Conservation (phyloP, 768 basidiomycete species). For the Rhodotorula paludigena region DNA sequence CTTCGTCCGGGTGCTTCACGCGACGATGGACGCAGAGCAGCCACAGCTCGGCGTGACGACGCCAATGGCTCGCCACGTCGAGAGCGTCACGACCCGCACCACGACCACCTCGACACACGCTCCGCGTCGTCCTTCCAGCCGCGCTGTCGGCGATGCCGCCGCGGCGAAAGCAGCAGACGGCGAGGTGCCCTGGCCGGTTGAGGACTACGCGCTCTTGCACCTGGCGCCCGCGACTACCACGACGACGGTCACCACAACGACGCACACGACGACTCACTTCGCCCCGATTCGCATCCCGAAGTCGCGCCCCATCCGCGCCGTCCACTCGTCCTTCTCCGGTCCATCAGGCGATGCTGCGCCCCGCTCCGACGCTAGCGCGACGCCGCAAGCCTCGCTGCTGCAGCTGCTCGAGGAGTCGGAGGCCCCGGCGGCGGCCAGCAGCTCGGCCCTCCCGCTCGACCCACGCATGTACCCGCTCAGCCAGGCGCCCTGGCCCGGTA, state of each 20-base stretch:
- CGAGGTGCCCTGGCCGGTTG: neutral
- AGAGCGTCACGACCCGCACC: neutral
- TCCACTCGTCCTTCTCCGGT: constrained; percentile 6
- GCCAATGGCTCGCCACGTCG: neutral
- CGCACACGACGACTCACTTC: constrained; percentile 29
- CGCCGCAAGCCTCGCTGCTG: neutral
- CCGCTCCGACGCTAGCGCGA: neutral
- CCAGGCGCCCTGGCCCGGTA: constrained; percentile 9
- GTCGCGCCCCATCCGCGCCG: constrained; percentile 7
- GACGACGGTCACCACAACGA: constrained; percentile 33
- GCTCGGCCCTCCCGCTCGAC: constrained; percentile 11
- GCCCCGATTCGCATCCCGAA: constrained; percentile 36
- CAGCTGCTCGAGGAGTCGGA: constrained; percentile 6
- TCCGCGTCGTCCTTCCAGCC: neutral
- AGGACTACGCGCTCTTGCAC: constrained; percentile 26
- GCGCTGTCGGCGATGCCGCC: neutral
- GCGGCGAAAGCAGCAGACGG: too few relatives aligned
- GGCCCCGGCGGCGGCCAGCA: neutral
- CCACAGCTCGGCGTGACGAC: neutral
- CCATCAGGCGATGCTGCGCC: neutral
- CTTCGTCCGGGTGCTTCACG: neutral
- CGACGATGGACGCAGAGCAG: neutral
- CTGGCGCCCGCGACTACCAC: constrained; percentile 30
- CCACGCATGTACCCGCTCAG: constrained; percentile 32
- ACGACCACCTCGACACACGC: neutral